Base-by-base conservation (phyloP, 1,284 basidiomycete species). In the Boletus albobrunnescens region DNA sequence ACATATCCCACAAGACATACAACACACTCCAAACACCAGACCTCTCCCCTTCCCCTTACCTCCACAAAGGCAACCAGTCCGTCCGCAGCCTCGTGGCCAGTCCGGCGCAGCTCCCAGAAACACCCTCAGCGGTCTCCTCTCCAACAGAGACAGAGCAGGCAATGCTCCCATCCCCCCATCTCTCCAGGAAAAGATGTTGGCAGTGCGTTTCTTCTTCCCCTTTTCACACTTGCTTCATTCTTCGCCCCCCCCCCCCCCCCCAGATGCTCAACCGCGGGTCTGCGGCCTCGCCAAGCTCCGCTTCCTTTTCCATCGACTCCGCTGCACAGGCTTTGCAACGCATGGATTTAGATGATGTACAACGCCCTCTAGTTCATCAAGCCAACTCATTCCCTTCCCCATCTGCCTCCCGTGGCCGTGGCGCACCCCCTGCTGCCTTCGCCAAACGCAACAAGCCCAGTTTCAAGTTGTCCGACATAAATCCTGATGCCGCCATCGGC, bases 131-230 rank as follows among this genome's bases (percentile, higher is more conserved):
- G 68, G 70, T 28, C 60, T 72, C 36, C 69, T 70, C 61, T 64
- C 64, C 55, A 70, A 61, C 66, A 66, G 61, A 52, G 44, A 61
- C 65, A 66, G 60, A 51, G 42, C 56, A 37, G 71, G 71, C 38
- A 68, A 79, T 16, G 82, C 84, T 0, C 82, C 85, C 41, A 87
- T 95, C 53, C 94, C 94, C 0, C 91, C 94, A 1, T 81, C 84
- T 44, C 76, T 98, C 45, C 92, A 94, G 64, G 91, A 91, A 51
- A 96, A 94, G 74, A 89, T 97, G 81, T 89, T 89, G 44, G 90
- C 86, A 17, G 87, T 89, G 56, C 60, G 82, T 74, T 27, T 27
- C 39, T 10, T 31, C 53, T 20, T 6, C 8, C 22, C 10, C 16
- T n/a, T 7, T 41, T 31, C 14, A 24, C 11, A 10, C 27, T 42